A percentile compares a stretch with the other conserved stretches of the same genome.
These are phyloP conservation scores for Panaeolus cyanescens DNA, from an alignment of 768 basidiomycete genomes.

Conservation along the genomic window DNA sequence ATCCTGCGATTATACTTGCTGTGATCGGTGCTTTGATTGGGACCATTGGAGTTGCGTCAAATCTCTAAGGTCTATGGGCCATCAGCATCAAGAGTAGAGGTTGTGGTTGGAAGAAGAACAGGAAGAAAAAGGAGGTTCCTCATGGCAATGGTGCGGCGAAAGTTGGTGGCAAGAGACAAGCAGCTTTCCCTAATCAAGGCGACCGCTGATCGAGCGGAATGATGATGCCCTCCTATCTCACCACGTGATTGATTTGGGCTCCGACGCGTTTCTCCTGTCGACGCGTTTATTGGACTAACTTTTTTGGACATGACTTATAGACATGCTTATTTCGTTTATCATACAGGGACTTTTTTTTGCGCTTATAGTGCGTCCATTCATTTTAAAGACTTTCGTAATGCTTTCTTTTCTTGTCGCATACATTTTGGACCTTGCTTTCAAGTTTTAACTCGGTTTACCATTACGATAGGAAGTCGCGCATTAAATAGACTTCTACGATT, in stretches of 20 bases:
- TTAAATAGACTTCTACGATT: neutral
- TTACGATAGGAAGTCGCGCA: neutral
- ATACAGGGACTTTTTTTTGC: neutral
- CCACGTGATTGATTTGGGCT: neutral
- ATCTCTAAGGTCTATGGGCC: slow-evolving; percentile 11
- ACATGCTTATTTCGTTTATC: neutral
- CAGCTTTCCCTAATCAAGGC: neutral
- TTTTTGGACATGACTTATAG: neutral
- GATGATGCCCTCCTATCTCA: neutral
- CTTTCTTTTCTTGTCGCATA: neutral
- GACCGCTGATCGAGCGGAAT: neutral
- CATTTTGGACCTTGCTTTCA: neutral
- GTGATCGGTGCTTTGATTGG: slow-evolving; percentile 39
- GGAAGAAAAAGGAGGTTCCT: neutral
- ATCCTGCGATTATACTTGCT: slow-evolving; percentile 36
- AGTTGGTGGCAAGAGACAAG: neutral
- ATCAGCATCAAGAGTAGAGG: neutral
- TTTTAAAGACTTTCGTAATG: neutral
- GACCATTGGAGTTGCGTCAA: slow-evolving; percentile 22
- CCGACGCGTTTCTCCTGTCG: neutral
- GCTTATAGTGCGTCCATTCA: neutral
- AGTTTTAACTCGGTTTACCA: too few relatives aligned
- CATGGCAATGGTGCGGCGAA: neutral
- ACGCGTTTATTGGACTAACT: neutral
- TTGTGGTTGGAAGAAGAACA: neutral